Evolutionary conservation across 148 eudicot species (phyloP).

Genomic region (Fagopyrum esculentum): DNA sequence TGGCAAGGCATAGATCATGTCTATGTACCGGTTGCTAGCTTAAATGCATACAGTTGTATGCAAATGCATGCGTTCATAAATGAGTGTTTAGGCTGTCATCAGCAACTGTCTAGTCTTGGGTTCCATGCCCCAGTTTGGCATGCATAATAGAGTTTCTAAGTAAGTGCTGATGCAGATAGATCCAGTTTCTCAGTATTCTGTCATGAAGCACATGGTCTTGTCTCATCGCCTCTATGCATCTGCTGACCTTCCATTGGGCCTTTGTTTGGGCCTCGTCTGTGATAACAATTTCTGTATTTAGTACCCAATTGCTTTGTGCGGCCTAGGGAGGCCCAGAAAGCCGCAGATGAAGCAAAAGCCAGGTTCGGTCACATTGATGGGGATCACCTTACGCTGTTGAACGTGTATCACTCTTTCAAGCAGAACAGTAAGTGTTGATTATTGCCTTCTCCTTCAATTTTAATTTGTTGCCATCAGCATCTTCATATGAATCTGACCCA

Average conservation of each 20-base stretch:
- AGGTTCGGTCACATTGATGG: slow-evolving; percentile 89
- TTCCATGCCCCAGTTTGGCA: slow-evolving; percentile 73
- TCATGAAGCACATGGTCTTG: slow-evolving; percentile 94
- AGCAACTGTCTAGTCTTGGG: slow-evolving; percentile 78
- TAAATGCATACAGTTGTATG: background rate
- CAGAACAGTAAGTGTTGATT: slow-evolving; percentile 64
- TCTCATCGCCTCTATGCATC: slow-evolving; percentile 92
- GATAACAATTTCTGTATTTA: slow-evolving; percentile 89
- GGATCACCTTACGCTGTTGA: slow-evolving; percentile 91
- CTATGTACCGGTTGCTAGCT: background rate
- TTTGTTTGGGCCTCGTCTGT: slow-evolving; percentile 90
- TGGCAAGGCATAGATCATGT: too few species aligned
- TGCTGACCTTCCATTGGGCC: slow-evolving; percentile 74
- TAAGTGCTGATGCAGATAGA: slow-evolving; percentile 97
- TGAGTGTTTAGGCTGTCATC: slow-evolving; percentile 65
- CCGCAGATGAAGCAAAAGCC: slow-evolving; percentile 90
- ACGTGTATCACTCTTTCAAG: slow-evolving; percentile 94
- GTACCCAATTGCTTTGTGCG: slow-evolving; percentile 99
- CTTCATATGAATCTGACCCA: too few species aligned
- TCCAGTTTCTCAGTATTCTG: slow-evolving; percentile 83
- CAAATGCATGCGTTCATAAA: slow-evolving; percentile 20
- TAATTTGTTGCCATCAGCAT: background rate
- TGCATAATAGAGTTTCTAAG: slow-evolving; percentile 83
- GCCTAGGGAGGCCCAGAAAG: slow-evolving; percentile 99
- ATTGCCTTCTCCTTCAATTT: background rate